Evolutionary conservation across 257 asterid species (phyloP).

Genomic region (Cinchona pubescens): DNA sequence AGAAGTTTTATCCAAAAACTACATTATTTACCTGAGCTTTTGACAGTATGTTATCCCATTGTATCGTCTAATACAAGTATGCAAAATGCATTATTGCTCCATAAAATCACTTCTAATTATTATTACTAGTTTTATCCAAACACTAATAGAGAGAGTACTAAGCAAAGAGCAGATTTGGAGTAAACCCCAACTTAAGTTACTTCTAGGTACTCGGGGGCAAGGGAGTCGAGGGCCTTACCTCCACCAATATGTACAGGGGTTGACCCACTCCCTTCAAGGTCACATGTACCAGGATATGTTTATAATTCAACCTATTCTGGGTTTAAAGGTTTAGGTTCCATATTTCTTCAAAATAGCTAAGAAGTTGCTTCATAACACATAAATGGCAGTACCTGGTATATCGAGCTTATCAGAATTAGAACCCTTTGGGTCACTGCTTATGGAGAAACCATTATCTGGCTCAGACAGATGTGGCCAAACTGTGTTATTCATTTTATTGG

Average conservation of each 20-base stretch:
- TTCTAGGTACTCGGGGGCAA: background rate
- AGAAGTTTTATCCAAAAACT: background rate
- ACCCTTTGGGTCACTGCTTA: constrained; percentile 16
- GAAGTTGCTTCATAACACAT: background rate
- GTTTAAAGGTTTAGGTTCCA: background rate
- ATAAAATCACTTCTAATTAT: too few species aligned
- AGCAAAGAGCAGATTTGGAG: background rate
- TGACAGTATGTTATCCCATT: too few species aligned
- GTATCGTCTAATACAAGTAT: background rate
- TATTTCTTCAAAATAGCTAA: background rate
- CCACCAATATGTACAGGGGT: background rate
- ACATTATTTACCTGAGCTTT: background rate
- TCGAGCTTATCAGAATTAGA: constrained; percentile 21
- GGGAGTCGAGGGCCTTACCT: background rate
- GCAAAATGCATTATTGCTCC: background rate
- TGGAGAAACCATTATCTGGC: constrained; percentile 16
- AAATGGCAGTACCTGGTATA: constrained; percentile 54
- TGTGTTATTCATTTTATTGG: constrained; percentile 37
- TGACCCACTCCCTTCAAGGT: background rate
- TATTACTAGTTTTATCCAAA: background rate
- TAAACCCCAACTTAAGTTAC: background rate
- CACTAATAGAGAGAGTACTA: background rate
- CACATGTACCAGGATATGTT: background rate
- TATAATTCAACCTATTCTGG: background rate
- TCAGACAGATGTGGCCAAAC: constrained; percentile 15